These are phyloP conservation scores for Fraxinus angustifolia DNA, from an alignment of 305 asterid species.

Conservation along the genomic window DNA sequence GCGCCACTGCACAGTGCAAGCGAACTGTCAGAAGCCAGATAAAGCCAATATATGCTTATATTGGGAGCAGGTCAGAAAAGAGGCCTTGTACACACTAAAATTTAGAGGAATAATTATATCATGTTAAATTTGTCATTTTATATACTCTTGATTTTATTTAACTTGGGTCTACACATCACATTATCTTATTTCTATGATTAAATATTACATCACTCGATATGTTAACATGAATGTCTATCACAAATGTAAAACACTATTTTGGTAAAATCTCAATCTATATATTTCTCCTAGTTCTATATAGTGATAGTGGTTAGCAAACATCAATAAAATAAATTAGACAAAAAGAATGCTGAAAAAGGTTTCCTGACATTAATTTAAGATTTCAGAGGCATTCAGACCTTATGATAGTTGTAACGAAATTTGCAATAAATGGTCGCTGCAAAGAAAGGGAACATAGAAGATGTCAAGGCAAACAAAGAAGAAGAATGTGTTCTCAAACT, in stretches of 20 bases:
- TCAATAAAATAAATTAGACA: not conserved
- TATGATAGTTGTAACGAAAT: conserved; percentile 45
- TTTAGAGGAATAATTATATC: not conserved
- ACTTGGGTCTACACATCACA: not conserved
- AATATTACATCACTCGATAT: not conserved
- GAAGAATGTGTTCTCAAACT: conserved; percentile 4
- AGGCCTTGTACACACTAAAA: not conserved
- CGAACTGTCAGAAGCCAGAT: conserved; percentile 4
- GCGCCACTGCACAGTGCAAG: conserved; percentile 64
- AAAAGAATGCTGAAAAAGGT: not conserved
- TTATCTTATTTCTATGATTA: not conserved
- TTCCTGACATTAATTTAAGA: not conserved
- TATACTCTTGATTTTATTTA: not conserved
- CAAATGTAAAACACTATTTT: not conserved
- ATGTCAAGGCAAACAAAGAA: conserved; percentile 18
- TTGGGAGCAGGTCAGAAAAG: not conserved
- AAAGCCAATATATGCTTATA: not conserved
- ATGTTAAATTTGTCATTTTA: not conserved
- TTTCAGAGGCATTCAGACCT: conserved; percentile 42
- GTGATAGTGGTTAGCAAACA: not conserved
- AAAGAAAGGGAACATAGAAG: conserved; percentile 24
- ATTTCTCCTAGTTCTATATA: not conserved
- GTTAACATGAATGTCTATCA: not conserved
- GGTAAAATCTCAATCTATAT: not conserved
- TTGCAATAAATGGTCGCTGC: conserved; percentile 72